Base-by-base conservation (phyloP, 495 filamentous ascomycete genomes). In the Astrocystis sublimbata region DNA sequence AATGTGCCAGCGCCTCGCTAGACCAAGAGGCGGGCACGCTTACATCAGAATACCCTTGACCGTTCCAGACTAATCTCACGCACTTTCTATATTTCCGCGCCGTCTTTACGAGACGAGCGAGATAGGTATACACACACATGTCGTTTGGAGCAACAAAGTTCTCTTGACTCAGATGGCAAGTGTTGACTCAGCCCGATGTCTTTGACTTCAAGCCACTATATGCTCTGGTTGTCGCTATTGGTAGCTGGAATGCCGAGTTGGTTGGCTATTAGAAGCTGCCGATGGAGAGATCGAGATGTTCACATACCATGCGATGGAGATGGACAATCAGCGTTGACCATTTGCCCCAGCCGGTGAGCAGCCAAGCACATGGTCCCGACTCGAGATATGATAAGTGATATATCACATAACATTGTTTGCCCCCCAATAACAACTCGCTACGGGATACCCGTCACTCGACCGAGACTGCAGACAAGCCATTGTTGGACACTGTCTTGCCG, bases 401-500 rank as follows among this genome's bases (percentile, higher is more conserved):
- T 49, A 15, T 40, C 41, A 53, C 26, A 24, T 30, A 35, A 33
- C 33, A 19, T 30, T 23, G 17, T 30, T 28, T n/a, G 19, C 4
- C 31, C 30, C 30, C 51, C 60, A 62, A 28, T 12, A 45, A 45
- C 60, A 26, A 41, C 31, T n/a, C 17, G 33, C 41, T 47, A 41
- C 30, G 60, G 23, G 21, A 13, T 24, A 40, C 42, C 60, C 38
- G 13, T 46, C 49, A 36, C 13, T 35, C 54, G 54, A 45, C 52
- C 36, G 17, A 26, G 33, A 28, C 17, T 28, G n/a, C 31, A 53
- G 23, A 47, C 28, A 15, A 15, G 2, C 21, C 23, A 9, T 55
- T 47, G 35, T 56, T 54, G 41, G 40, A 51, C 51, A 56, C 41
- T 17, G n/a, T 41, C 31, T 61, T 43, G 59, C 50, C 59, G 59